Evolutionary conservation across 2,329 filamentous ascomycete species (phyloP), one percentile per base, ranked within the genome.

Genomic region (Penicillium corylophilum): DNA sequence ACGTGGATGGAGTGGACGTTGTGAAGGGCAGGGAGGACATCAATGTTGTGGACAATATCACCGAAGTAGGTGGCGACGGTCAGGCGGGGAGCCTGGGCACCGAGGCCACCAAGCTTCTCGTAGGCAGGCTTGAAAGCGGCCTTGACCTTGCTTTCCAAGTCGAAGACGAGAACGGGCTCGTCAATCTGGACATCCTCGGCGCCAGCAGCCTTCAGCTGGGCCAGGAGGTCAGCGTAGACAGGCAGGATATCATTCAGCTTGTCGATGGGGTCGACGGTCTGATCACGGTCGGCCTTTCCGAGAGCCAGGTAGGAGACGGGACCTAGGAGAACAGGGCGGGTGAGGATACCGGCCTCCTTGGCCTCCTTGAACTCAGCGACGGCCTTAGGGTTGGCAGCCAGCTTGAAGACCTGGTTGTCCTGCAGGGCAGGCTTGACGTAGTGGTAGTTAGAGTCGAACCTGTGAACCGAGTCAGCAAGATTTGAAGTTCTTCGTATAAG

Each of bases 361-460:
- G 94, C 94, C 84, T 99, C 94, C 67, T 88, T 83, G 85, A 94
- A 99, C 77, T 99, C 90, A 66, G 75, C 81, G 63, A 99, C 89
- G 66, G 94, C 91, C 88, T 99, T 99, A 75, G 94, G 91, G 77
- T 87, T 87, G 65, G 84, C 79, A 57, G 82, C 78, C 59, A 99
- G 90, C 79, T 88, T 92, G 87, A 99, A 99, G 71, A 83, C 87
- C 85, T 99, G 94, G 83, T 89, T 88, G 80, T 96, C 87, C 79
- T 96, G 91, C 64, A 99, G 85, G 59, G 94, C 96, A 61, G 94
- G 94, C 87, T 97, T 97, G 80, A 97, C 94, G 78, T 99, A 99
- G 85, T 97, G 94, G 87, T 99, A 99, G 88, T 99, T 99, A 63
- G 91, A 96, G 84, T 99, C 94, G 74, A 99, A 99, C 35, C 94